These are phyloP conservation scores for Aspergillus biplanus DNA, from an alignment of 495 filamentous ascomycete genomes.

Conservation along the genomic window DNA sequence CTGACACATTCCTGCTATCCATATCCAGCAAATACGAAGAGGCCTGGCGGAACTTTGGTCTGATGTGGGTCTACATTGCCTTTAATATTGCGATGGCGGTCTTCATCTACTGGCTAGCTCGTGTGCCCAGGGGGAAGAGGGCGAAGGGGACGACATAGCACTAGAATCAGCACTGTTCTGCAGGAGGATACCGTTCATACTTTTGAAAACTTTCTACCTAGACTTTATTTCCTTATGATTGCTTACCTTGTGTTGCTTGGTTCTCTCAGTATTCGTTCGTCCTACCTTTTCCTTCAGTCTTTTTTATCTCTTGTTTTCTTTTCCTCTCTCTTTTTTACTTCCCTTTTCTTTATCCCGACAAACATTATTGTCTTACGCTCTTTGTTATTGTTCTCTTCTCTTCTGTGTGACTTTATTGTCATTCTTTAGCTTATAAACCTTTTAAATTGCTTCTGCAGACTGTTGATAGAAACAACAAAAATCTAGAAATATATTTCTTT, in stretches of 20 bases:
- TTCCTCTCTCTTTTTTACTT: not conserved
- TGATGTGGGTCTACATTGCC: conserved; percentile 54
- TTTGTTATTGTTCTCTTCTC: not conserved
- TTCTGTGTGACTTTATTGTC: not conserved
- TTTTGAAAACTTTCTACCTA: not conserved
- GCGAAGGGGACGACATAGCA: conserved; percentile 14
- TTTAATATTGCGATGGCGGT: conserved; percentile 53
- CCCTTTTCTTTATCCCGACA: not conserved
- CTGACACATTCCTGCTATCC: conserved; percentile 41
- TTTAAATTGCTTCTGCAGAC: no score
- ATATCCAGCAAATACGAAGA: conserved; percentile 37
- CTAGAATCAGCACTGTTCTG: not conserved
- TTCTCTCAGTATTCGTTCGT: not conserved
- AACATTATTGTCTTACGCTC: not conserved
- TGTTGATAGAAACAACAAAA: no score
- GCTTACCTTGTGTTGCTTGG: no score
- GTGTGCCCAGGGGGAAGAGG: conserved; percentile 30
- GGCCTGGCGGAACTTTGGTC: conserved; percentile 54
- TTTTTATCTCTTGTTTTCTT: not conserved
- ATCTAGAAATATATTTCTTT: no score
- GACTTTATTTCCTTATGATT: not conserved
- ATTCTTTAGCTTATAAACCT: not conserved
- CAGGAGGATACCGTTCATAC: no score
- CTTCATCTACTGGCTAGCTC: conserved; percentile 43
- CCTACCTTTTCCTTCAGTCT: not conserved